phyloP scores from a whole-genome alignment of 129 eudicot species.

The Artemisia argyi region DNA sequence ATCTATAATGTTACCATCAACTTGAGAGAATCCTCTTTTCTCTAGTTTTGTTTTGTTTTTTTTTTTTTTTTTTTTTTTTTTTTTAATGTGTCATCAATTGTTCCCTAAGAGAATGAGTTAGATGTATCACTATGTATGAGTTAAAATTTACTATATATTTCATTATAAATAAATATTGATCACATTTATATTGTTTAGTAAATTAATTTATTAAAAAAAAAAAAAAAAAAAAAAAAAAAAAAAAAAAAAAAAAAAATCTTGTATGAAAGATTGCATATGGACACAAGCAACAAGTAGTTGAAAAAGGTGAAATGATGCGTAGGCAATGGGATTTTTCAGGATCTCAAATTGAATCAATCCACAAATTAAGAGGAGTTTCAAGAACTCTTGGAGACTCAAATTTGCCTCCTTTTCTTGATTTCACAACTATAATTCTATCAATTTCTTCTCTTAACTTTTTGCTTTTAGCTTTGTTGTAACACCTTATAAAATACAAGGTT shows the following conservation, averaged over 20 bases:
- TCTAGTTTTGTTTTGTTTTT: no score
- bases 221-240: no score
- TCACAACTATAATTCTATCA: constrained; percentile 20
- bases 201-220: no score
- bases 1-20: no score
- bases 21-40: no score
- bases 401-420: constrained; percentile 39
- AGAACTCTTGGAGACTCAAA: constrained; percentile 39
- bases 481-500: not conserved
- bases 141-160: no score
- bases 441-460: not conserved
- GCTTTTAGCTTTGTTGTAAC: not conserved
- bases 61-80: no score
- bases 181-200: no score
- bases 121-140: no score
- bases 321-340: constrained; percentile 33
- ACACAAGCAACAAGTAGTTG: constrained; percentile 24
- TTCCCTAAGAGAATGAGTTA: no score
- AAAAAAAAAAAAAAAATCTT: not conserved
- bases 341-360: constrained; percentile 30
- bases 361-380: constrained; percentile 24
- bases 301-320: constrained; percentile 28
- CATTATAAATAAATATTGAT: no score
- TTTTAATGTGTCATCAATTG: no score
- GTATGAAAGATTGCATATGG: constrained; percentile 16